Evolutionary conservation across 1,284 basidiomycete species (phyloP), one percentile per base, ranked within the genome.

Genomic region (Marasmius fiardii): DNA sequence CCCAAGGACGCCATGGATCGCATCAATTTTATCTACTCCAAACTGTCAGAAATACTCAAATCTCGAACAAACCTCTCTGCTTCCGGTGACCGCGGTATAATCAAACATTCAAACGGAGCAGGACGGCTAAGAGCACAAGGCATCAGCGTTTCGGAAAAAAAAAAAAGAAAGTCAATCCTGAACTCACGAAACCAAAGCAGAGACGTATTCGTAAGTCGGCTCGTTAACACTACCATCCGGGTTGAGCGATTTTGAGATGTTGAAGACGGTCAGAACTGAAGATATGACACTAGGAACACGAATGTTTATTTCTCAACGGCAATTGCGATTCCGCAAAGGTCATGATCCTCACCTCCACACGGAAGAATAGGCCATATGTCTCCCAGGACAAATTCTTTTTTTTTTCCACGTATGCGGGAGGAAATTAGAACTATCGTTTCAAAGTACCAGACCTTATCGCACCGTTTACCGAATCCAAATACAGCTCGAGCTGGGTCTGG

Each of bases 201-300:
- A 60, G 37, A 52, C 53, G 57, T 61, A 70, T 58, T 62, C 61
- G 24, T 54, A 55, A 18, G 43, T 61, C 16, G 58, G 68, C 54
- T 70, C 64, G n/a, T 73, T 65, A 1, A 61, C 54, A 0, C 63
- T 58, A 7, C 71, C 72, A 14, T 63, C 33, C 1, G 56, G 44
- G 44, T 71, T 69, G 14, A 62, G 52, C 1, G 68, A 64, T 39
- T 68, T 71, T 10, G 50, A 51, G 28, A 76, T 67, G 31, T 73
- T 57, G 58, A 77, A 77, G 1, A 63, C 62, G 0, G 72, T 63
- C 4, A 78, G 59, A 4, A 77, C 58, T 1, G 71, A 73, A 3
- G 73, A 74, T 11, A 72, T 63, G 1, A 68, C 64, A 41, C 77
- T 67, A 71, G 70, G 78, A 3, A 72, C 54, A 1, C 69, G 12